A percentile compares a stretch with the other conserved stretches of the same genome.
phyloP scores from a whole-genome alignment of 2,329 filamentous ascomycete species.

The Spiromastix sp. region DNA sequence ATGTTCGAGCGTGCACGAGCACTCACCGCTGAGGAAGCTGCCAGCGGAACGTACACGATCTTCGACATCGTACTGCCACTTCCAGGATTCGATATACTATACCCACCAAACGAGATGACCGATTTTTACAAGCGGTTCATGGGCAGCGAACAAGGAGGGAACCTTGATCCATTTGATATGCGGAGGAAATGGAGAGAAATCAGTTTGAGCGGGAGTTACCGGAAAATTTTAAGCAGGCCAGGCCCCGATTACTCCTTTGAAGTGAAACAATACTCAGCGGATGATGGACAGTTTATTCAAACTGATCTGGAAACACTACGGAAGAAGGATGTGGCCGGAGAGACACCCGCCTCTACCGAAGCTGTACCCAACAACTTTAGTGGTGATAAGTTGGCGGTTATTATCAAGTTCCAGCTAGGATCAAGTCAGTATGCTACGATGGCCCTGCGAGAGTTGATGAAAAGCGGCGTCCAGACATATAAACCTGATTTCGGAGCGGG shows the following conservation, averaged over 20 bases:
- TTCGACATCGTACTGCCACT: conserved; percentile 84
- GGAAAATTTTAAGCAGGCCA: conserved; percentile 69
- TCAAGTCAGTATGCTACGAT: conserved; percentile 80
- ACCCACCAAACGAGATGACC: conserved; percentile 75
- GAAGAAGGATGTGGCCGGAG: conserved; percentile 15
- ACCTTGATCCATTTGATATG: conserved; percentile 77
- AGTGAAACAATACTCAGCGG: conserved; percentile 54
- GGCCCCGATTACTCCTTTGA: conserved; percentile 53
- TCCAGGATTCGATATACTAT: conserved; percentile 84
- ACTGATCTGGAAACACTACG: conserved; percentile 70
- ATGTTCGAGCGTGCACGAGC: conserved; percentile 59
- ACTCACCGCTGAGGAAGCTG: conserved; percentile 66
- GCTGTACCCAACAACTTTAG: conserved; percentile 16
- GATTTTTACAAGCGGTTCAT: conserved; percentile 80
- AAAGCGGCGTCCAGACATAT: conserved; percentile 48
- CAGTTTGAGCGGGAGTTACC: conserved; percentile 78
- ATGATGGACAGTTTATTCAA: conserved; percentile 73
- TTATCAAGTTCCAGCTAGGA: conserved; percentile 65
- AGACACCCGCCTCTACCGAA: conserved; percentile 3
- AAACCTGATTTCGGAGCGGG: conserved; percentile 52
- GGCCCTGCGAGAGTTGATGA: conserved; percentile 69
- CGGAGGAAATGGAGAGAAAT: conserved; percentile 75
- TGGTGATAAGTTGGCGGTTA: conserved; percentile 50
- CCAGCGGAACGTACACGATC: conserved; percentile 65
- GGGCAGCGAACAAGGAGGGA: conserved; percentile 64